Conservation (phyloP, 192 early-diverging fungal species). For the Coemansia sp. region DNA sequence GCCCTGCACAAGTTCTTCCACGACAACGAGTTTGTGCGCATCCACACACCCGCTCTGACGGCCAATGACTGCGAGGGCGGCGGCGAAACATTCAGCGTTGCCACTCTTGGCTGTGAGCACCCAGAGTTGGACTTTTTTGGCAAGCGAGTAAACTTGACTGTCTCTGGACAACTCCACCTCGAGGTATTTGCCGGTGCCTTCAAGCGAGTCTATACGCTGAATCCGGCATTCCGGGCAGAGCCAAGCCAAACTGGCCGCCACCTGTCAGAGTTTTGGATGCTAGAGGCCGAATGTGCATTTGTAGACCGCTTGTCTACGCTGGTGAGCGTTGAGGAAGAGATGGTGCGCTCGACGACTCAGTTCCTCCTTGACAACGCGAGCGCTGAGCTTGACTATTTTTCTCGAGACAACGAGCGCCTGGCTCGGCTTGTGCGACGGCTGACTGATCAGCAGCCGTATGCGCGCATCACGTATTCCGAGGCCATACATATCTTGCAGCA, state of each 20-base stretch:
- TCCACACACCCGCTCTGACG: slow-evolving; percentile 81
- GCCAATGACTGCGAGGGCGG: slow-evolving; percentile 87
- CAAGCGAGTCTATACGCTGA: slow-evolving; percentile 76
- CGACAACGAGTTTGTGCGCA: slow-evolving; percentile 67
- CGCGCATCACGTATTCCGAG: slow-evolving; percentile 71
- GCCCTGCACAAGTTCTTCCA: slow-evolving; percentile 73
- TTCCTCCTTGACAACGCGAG: slow-evolving; percentile 55
- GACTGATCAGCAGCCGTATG: slow-evolving; percentile 53
- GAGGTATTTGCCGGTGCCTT: slow-evolving; percentile 71
- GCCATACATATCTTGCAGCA: slow-evolving; percentile 67
- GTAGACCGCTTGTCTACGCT: slow-evolving; percentile 59
- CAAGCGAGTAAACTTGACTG: slow-evolving; percentile 72
- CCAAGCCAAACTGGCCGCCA: slow-evolving; percentile 76
- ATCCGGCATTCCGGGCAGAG: slow-evolving; percentile 83
- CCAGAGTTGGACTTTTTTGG: slow-evolving; percentile 65
- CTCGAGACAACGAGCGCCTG: slow-evolving; percentile 55
- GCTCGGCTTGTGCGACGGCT: slow-evolving; percentile 29
- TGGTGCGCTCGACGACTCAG: slow-evolving; percentile 58
- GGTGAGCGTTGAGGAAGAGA: slow-evolving; percentile 66
- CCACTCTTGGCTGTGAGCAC: slow-evolving; percentile 8
- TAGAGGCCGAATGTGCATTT: slow-evolving; percentile 84
- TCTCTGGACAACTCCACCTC: slow-evolving; percentile 83
- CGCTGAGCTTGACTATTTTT: slow-evolving; percentile 55
- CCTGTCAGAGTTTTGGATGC: slow-evolving; percentile 93
- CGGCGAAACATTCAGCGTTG: slow-evolving; percentile 72